These are phyloP conservation scores for Oryza meridionalis DNA, from an alignment of 176 grass and related monocot genomes.

Conservation along the genomic window DNA sequence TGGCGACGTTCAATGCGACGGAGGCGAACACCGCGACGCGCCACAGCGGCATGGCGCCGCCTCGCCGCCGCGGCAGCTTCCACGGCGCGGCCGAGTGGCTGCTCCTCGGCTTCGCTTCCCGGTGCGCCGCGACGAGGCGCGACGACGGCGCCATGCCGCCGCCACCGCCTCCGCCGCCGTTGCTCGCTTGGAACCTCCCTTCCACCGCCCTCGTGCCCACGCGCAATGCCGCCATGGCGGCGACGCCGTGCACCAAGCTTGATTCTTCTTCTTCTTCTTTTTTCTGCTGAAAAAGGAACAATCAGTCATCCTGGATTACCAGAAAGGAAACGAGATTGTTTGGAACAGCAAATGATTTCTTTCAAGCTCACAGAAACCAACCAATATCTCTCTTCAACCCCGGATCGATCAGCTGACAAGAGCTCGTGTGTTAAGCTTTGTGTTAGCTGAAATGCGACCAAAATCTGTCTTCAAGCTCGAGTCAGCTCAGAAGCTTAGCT, in stretches of 20 bases:
- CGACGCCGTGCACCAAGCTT: background rate
- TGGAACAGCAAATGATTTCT: too few species aligned
- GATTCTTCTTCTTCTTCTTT: background rate
- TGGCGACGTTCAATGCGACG: conserved; percentile 35
- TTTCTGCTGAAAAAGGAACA: background rate
- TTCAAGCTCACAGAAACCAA: background rate
- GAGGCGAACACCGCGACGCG: conserved; percentile 19
- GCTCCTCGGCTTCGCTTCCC: conserved; percentile 1
- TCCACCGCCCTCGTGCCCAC: background rate
- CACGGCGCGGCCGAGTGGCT: background rate
- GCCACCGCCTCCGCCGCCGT: background rate
- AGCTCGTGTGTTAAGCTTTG: background rate
- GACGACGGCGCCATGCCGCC: conserved; percentile 7
- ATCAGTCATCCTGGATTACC: background rate
- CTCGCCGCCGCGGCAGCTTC: background rate
- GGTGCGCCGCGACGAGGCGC: background rate
- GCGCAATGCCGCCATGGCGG: conserved; percentile 11
- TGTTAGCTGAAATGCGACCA: background rate
- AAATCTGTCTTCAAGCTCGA: background rate
- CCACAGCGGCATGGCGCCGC: conserved; percentile 4
- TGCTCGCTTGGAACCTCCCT: background rate
- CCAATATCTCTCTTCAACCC: background rate
- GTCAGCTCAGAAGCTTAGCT: too few species aligned
- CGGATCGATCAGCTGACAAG: background rate
- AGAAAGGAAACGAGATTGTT: background rate